Evolutionary conservation across 2,329 filamentous ascomycete species (phyloP), one percentile per base, ranked within the genome.

Genomic region (Penicillium hesseltinei): DNA sequence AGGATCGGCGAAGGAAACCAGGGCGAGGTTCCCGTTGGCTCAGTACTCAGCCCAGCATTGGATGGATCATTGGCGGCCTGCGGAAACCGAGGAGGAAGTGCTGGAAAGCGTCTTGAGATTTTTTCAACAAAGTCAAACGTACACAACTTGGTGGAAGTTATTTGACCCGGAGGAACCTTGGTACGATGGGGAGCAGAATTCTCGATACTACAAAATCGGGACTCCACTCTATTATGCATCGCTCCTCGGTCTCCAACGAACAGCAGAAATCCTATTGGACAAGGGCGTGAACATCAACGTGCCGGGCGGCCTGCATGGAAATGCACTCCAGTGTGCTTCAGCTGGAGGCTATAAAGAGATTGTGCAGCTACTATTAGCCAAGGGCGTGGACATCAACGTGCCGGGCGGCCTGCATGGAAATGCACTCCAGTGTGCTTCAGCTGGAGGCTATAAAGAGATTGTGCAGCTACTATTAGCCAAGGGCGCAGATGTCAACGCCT

Each of bases 151-250:
- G 38, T 11, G 5, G n/a, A 21, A 21, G 0, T 2, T 40, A 11
- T 40, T 21, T 40, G 11, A 38, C 36, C n/a, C 36, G 1, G n/a
- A 19, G 11, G 0, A 0, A 19, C 36, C 36, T 38, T 0, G 9
- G 8, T 0, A 2, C 1, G 13, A 15, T n/a, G n/a, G n/a, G 0
- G 31, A 35, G 31, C 13, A 6, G 31, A 0, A 15, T 15, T 0
- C 0, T 38, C 4, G n/a, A 38, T 0, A 1, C 8, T 11, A 11
- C n/a, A 2, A 38, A 19, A 38, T 38, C 3, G 36, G 36, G n/a
- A 10, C 38, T 40, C 38, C 38, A 21, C 38, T 40, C 13, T 21
- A 40, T 7, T 40, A 40, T 21, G 3, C 38, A 23, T 40, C 38
- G 1, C 4, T 21, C 2, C 8, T 40, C 11, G 11, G 19, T 21